These are phyloP conservation scores for Prunus kanzakura DNA, from an alignment of 306 rosid genomes.

Conservation along the genomic window DNA sequence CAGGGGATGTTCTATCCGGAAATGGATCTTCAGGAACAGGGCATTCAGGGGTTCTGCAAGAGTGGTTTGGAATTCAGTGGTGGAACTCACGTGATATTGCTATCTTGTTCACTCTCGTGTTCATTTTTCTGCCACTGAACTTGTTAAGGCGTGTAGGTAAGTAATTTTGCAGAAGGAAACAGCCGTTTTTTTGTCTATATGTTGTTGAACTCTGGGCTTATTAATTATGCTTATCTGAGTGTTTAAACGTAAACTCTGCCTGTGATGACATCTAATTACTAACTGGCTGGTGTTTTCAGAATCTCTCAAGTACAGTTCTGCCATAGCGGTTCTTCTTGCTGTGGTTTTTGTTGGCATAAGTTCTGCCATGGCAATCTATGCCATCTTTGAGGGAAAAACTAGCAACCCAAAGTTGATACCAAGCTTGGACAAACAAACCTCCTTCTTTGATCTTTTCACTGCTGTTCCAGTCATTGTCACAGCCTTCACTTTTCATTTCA, in stretches of 20 bases:
- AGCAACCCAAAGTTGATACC: slow-evolving; percentile 67
- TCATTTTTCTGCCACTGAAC: slow-evolving; percentile 73
- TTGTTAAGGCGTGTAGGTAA: slow-evolving; percentile 69
- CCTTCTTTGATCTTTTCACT: slow-evolving; percentile 91
- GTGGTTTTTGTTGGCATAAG: slow-evolving; percentile 83
- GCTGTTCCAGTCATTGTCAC: slow-evolving; percentile 92
- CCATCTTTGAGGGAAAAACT: slow-evolving; percentile 67
- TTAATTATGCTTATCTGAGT: neutral
- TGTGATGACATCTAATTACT: no score
- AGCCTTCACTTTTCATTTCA: slow-evolving; percentile 90
- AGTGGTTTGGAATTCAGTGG: slow-evolving; percentile 95
- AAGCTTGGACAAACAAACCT: slow-evolving; percentile 47
- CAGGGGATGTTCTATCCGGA: slow-evolving; percentile 89
- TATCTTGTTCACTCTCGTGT: slow-evolving; percentile 43
- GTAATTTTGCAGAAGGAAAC: slow-evolving; percentile 12
- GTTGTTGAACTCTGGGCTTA: neutral
- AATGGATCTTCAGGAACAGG: slow-evolving; percentile 40
- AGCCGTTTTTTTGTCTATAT: neutral
- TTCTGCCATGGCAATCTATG: slow-evolving; percentile 62
- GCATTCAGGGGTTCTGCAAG: slow-evolving; percentile 84
- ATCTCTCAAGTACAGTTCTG: slow-evolving; percentile 77
- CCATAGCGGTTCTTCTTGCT: slow-evolving; percentile 71
- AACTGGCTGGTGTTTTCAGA: slow-evolving; percentile 29
- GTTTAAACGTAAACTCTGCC: neutral
- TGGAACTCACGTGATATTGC: slow-evolving; percentile 87